A percentile compares a stretch with the other conserved stretches of the same genome.
These are phyloP conservation scores for Backusella luteola DNA, from an alignment of 192 early-diverging fungal species.

Conservation along the genomic window DNA sequence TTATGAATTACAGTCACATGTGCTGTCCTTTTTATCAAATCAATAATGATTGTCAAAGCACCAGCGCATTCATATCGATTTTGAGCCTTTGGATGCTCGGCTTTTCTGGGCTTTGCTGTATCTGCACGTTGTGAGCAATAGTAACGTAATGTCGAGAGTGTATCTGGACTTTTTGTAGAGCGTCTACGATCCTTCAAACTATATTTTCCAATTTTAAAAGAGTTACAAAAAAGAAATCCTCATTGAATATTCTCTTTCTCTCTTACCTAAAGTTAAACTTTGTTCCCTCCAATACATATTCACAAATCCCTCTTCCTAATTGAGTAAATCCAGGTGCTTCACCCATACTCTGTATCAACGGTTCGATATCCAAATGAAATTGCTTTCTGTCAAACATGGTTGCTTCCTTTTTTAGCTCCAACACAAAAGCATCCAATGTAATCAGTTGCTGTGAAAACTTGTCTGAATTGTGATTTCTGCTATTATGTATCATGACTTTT, in stretches of 20 bases:
- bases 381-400: constrained; percentile 26
- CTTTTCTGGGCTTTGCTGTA: constrained; percentile 29
- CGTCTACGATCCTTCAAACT: constrained; percentile 35
- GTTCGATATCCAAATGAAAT: constrained; percentile 21
- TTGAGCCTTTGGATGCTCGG: constrained; percentile 24
- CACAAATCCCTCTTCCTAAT: constrained; percentile 29
- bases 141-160: constrained; percentile 30
- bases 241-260: neutral
- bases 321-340: constrained; percentile 17
- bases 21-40: constrained; percentile 28
- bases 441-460: neutral
- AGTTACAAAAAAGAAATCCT: neutral
- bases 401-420: constrained; percentile 14
- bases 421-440: constrained; percentile 22
- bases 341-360: constrained; percentile 13
- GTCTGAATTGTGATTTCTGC: neutral
- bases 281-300: constrained; percentile 27
- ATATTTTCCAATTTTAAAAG: neutral
- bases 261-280: constrained; percentile 34
- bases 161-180: constrained; percentile 28
- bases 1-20: constrained; percentile 32
- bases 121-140: constrained; percentile 34
- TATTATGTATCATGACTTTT: neutral
- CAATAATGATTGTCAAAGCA: constrained; percentile 30
- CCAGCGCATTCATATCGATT: constrained; percentile 30